Percentiles rank a stretch among this genome's conserved stretches.
Conservation (phyloP, 768 basidiomycete genomes). For the Stropharia rugosoannulata region DNA sequence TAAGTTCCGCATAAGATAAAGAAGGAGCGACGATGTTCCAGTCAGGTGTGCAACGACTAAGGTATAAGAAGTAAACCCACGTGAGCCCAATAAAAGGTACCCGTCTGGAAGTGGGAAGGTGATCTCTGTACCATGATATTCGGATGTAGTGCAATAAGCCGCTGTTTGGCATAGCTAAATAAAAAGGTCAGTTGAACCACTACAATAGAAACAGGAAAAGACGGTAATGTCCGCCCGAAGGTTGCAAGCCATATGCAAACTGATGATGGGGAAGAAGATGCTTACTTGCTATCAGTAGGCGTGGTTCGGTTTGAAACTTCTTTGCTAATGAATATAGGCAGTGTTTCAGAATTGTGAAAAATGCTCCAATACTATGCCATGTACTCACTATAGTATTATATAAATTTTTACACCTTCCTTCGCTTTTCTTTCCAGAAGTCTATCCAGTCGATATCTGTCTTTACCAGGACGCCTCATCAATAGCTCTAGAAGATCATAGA, state of each 20-base stretch:
- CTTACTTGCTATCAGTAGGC: constrained; percentile 89
- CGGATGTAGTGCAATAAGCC: constrained; percentile 73
- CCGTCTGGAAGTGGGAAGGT: constrained; percentile 95
- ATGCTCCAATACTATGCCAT: not conserved
- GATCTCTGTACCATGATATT: constrained; percentile 97
- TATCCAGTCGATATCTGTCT: constrained; percentile 85
- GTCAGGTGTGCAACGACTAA: constrained; percentile 6
- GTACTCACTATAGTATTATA: constrained; percentile 85
- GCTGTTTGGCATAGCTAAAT: constrained; percentile 84
- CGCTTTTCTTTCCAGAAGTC: constrained; percentile 84
- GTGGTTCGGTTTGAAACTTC: constrained; percentile 96
- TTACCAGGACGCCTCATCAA: constrained; percentile 83
- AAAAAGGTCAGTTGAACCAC: constrained; percentile 1
- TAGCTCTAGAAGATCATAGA: constrained; percentile 49
- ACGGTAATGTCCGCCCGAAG: not conserved
- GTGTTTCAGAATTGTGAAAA: not conserved
- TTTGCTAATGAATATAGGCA: constrained; percentile 49
- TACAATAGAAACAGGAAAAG: not conserved
- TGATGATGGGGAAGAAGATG: constrained; percentile 3
- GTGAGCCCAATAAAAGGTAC: constrained; percentile 99
- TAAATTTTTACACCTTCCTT: constrained; percentile 95
- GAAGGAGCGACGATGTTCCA: not conserved
- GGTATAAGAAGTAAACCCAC: constrained; percentile 42
- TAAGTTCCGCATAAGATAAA: not conserved
- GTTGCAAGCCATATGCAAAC: constrained; percentile 6